Evolutionary conservation across 345 rosid species (phyloP), one percentile per base, ranked within the genome.

Genomic region (Excoecaria cochinchinensis): DNA sequence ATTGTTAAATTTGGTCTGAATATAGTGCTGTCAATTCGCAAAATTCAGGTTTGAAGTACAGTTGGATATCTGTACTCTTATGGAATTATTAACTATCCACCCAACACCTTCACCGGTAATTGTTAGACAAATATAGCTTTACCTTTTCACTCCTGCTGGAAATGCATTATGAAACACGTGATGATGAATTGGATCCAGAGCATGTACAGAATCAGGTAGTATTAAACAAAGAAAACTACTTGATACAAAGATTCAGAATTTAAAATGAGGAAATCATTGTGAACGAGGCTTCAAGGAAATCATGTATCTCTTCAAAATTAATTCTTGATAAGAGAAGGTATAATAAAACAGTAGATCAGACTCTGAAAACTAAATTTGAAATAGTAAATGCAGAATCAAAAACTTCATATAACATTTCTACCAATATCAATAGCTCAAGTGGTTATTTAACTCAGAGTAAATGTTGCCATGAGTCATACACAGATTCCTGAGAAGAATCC

Each of bases 81-180:
- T 65, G 19, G 1, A 63, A 6, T 63, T 65, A 44, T 46, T 17
- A 70, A 8, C 47, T 8, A 21, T 44, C 31, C 6, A 42, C 38
- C 63, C n/a, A n/a, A n/a, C n/a, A 21, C 56, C 51, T 52, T 46
- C 10, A 64, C 24, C 17, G 53, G 24, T 31, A 59, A 67, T 40
- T 58, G 53, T 38, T 14, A 78, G 56, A 36, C 66, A 44, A 12
- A 63, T 67, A 66, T 22, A 70, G 16, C 42, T 58, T 82, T 47
- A 92, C 98, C 98, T 94, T 84, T 87, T 87, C 76, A 86, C 82
- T 78, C 97, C 93, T 1, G 88, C 83, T 9, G 90, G 82, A 80
- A 87, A 84, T 62, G 89, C 92, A 56, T 86, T 87, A n/a, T 83
- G 97, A 75, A 92, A 90, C 56, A 94, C 91, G 24, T 87, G 91